phyloP scores from a whole-genome alignment of 345 rosid species.

The Hibiscus mutabilis region DNA sequence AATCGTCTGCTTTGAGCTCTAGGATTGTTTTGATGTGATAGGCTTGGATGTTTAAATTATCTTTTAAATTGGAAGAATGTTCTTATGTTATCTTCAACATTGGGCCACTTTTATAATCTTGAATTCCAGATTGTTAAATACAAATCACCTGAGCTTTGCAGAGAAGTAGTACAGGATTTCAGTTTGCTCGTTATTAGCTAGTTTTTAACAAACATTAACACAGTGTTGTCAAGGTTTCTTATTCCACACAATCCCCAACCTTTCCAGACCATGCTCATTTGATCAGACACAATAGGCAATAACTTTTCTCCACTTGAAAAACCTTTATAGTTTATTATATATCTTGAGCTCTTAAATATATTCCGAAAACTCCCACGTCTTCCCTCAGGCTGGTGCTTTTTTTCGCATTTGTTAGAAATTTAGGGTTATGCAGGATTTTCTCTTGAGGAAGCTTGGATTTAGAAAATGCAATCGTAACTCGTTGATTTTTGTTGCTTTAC shows the following conservation, averaged over 20 bases:
- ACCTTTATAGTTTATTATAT: no score
- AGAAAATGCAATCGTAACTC: neutral
- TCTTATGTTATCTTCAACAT: neutral
- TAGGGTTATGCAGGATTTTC: neutral
- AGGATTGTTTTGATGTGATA: neutral
- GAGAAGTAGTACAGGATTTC: neutral
- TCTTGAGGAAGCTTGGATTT: neutral
- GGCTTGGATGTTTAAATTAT: neutral
- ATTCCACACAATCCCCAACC: no score
- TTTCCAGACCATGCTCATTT: no score
- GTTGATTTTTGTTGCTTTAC: neutral
- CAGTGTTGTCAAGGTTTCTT: no score
- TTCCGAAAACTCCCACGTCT: no score
- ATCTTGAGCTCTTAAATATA: no score
- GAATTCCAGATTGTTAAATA: no score
- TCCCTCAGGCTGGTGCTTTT: no score
- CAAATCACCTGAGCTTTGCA: no score
- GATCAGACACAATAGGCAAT: no score
- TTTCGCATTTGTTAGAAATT: neutral
- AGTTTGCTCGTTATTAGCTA: neutral
- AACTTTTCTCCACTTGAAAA: no score
- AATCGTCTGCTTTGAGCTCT: no score
- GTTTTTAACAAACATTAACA: neutral
- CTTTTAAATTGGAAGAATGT: neutral
- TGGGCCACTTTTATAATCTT: neutral